A percentile compares a stretch with the other conserved stretches of the same genome.
phyloP scores from a whole-genome alignment of 2,329 filamentous ascomycete species.

The Claviceps purpurea region DNA sequence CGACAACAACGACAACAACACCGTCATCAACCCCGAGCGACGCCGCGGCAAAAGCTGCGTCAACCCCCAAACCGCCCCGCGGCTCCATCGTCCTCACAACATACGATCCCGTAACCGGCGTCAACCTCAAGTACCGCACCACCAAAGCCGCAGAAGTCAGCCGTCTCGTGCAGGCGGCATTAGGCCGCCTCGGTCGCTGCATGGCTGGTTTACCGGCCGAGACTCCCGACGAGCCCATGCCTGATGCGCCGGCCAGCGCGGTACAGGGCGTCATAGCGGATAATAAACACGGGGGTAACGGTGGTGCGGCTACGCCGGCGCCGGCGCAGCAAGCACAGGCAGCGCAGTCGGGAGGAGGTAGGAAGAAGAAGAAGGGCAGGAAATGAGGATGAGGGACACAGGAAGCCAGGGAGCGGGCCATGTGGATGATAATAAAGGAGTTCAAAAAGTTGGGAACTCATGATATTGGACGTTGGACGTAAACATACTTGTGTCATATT shows the following conservation, averaged over 20 bases:
- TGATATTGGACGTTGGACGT: neutral
- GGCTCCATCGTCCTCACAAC: constrained; percentile 77
- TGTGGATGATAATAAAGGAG: too few relatives aligned
- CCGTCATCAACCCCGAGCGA: constrained; percentile 10
- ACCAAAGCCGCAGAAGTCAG: constrained; percentile 84
- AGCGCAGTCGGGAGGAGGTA: constrained; percentile 26
- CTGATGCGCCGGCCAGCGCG: constrained; percentile 20
- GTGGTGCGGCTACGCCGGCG: constrained; percentile 13
- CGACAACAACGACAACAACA: neutral
- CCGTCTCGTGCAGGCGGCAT: constrained; percentile 54
- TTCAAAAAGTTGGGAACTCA: neutral
- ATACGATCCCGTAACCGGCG: constrained; percentile 70
- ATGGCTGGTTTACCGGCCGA: constrained; percentile 43
- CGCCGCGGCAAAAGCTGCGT: constrained; percentile 13
- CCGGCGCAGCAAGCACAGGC: constrained; percentile 13
- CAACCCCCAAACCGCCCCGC: constrained; percentile 33
- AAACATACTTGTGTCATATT: neutral
- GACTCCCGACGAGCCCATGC: constrained; percentile 28
- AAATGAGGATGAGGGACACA: constrained; percentile 26
- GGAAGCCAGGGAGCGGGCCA: neutral
- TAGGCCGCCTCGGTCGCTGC: constrained; percentile 62
- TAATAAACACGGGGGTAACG: constrained; percentile 17
- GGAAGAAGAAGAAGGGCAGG: constrained; percentile 63
- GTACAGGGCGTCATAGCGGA: constrained; percentile 7
- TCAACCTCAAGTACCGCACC: constrained; percentile 80